Evolutionary conservation across 306 rosid genomes (phyloP).

Genomic region (Rubus idaeus): DNA sequence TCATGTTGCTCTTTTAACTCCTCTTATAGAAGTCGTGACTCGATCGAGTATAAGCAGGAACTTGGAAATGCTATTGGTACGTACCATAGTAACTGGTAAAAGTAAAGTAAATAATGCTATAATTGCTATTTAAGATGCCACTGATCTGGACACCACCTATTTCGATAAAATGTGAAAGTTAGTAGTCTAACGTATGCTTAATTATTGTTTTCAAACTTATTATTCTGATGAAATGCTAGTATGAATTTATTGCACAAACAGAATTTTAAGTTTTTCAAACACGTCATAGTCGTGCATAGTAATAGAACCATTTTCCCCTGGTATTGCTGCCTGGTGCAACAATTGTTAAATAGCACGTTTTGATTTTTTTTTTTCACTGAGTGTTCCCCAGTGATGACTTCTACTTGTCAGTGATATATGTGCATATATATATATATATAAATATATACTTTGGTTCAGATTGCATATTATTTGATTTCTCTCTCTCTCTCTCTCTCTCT

Average conservation of each 20-base stretch:
- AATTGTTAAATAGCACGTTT: too few relatives aligned
- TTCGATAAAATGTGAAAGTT: conserved; percentile 12
- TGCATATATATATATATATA: background rate
- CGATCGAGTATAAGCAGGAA: conserved; percentile 76
- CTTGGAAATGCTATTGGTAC: conserved; percentile 97
- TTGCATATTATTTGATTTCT: background rate
- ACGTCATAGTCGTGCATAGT: background rate
- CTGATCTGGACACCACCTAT: conserved; percentile 18
- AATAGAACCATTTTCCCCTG: background rate
- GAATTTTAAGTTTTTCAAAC: background rate
- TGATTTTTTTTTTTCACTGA: background rate
- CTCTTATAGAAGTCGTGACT: conserved; percentile 78
- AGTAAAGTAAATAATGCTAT: conserved; percentile 13
- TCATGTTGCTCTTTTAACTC: conserved; percentile 82
- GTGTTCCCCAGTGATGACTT: background rate
- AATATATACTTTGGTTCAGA: background rate
- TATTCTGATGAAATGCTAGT: background rate
- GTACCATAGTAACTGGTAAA: conserved; percentile 25
- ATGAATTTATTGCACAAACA: background rate
- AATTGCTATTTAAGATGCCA: conserved; percentile 15
- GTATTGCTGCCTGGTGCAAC: background rate
- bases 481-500: background rate
- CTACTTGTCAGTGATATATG: background rate
- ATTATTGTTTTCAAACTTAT: background rate
- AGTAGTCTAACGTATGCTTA: conserved; percentile 3